Percentiles rank a stretch among this genome's conserved stretches.
Evolutionary conservation across 2,329 filamentous ascomycete species (phyloP).

Genomic region (Ceratocystis papillata): DNA sequence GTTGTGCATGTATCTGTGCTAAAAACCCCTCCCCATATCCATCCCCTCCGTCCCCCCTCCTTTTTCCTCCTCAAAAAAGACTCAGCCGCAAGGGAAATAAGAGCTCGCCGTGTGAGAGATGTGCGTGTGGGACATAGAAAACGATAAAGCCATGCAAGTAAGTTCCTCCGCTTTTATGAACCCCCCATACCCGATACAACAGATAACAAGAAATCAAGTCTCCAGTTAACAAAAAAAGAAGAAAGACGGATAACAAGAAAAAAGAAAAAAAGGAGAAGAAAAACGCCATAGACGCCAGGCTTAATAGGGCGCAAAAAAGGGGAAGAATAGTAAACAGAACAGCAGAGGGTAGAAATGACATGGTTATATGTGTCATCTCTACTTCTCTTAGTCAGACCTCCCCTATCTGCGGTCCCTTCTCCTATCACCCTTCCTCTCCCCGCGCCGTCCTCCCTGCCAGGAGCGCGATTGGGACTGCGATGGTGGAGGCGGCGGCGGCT

Average conservation of each 20-base stretch:
- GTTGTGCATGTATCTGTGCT: not conserved
- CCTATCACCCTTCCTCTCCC: constrained; percentile 19
- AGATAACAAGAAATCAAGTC: not conserved
- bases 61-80: not conserved
- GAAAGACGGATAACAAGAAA: not conserved
- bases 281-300: not conserved
- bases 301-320: not conserved
- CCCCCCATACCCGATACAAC: not conserved
- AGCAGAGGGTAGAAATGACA: not conserved
- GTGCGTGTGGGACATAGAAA: not conserved
- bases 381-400: not conserved
- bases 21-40: not conserved
- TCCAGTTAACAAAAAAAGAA: not conserved
- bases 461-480: not conserved
- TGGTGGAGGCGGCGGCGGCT: constrained; percentile 20
- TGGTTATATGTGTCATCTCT: not conserved
- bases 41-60: not conserved
- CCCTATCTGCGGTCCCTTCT: constrained; percentile 19
- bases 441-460: constrained; percentile 14
- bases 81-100: not conserved
- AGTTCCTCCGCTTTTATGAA: not conserved
- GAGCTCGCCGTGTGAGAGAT: not conserved
- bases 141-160: not conserved
- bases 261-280: not conserved
- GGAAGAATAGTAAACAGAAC: not conserved